Base-by-base conservation (phyloP, 768 basidiomycete species). In the Lepiota brunneoincarnata region DNA sequence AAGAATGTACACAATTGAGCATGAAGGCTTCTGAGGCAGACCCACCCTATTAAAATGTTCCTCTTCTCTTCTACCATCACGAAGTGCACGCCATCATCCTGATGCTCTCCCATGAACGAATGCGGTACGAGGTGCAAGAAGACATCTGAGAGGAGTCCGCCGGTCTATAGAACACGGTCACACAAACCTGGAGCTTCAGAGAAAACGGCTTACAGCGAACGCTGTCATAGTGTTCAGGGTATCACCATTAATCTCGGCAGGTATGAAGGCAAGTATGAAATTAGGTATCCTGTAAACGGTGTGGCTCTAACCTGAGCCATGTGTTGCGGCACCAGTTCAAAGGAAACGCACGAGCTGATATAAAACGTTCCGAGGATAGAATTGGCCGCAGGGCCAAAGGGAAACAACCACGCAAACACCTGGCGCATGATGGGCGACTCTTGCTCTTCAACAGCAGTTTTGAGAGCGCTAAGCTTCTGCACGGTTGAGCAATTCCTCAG, bases 181-280 rank as follows among this genome's bases (percentile, higher is more conserved):
- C 34, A 42, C 4, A 10, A 42, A 34, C 39, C 54, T 39, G 34
- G 37, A 21, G 24, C 49, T 24, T 38, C 37, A 31, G n/a, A 17
- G 39, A 55, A 34, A 18, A 44, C 34, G 46, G 67, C 87, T 67
- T 67, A 91, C 89, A 56, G 93, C 93, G 67, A 94, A 94, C 5
- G 93, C 90, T 31, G 92, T 94, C 92, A 94, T 94, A 11, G 90
- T 93, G 63, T 94, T 94, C 55, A 95, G 78, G 40, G 91, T 93
- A 67, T 91, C 77, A 14, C 80, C 77, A 69, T 87, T 85, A 64
- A 96, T 92, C 67, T 93, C 78, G 49, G 89, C 88, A 24, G 93
- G 93, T 61, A 96, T 95, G 67, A 95, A 93, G 4, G 91, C 90
- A 49, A 97, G 87, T 58, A 97, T 93, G 62, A 97, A 91, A 72